Evolutionary conservation across 768 basidiomycete species (phyloP).

Genomic region (Tubosaeta brunneosetosa): DNA sequence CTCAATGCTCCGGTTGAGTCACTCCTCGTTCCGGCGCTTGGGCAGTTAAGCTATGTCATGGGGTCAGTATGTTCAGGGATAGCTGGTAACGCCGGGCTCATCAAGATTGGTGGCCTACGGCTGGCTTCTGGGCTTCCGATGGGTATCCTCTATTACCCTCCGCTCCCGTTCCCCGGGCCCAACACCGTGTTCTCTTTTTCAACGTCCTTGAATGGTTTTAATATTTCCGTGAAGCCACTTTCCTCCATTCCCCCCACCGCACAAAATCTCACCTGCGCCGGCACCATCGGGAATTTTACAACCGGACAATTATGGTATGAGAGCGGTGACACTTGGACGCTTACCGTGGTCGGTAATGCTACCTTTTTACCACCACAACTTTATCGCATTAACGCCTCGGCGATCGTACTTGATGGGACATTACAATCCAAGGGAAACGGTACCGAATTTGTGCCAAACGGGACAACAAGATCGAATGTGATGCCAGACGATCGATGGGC

Average conservation of each 20-base stretch:
- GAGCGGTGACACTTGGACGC: slow-evolving; percentile 4
- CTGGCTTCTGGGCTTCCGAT: neutral
- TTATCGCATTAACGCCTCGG: slow-evolving; percentile 11
- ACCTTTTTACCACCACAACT: neutral
- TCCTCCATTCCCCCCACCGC: slow-evolving; percentile 13
- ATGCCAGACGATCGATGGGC: slow-evolving; percentile 14
- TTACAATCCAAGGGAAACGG: slow-evolving; percentile 5
- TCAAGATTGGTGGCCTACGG: neutral
- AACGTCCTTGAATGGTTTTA: slow-evolving; percentile 11
- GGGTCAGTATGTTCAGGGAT: neutral
- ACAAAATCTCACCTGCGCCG: slow-evolving; percentile 5
- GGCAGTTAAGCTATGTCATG: neutral
- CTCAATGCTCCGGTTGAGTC: slow-evolving; percentile 1
- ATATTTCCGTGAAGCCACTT: slow-evolving; percentile 11
- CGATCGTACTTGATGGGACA: slow-evolving; percentile 5
- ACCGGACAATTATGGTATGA: neutral
- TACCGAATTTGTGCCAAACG: slow-evolving; percentile 12
- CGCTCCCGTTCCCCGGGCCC: neutral
- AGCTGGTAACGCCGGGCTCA: neutral
- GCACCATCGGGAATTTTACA: rapidly evolving
- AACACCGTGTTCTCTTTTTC: neutral
- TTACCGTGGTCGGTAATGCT: slow-evolving; percentile 3
- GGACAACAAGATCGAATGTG: slow-evolving; percentile 12
- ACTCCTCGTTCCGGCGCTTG: neutral
- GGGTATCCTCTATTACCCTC: slow-evolving; percentile 13